Evolutionary conservation across 805 yeast genomes (phyloP), one percentile per base, ranked within the genome.

Genomic region (Brettanomyces sp.): DNA sequence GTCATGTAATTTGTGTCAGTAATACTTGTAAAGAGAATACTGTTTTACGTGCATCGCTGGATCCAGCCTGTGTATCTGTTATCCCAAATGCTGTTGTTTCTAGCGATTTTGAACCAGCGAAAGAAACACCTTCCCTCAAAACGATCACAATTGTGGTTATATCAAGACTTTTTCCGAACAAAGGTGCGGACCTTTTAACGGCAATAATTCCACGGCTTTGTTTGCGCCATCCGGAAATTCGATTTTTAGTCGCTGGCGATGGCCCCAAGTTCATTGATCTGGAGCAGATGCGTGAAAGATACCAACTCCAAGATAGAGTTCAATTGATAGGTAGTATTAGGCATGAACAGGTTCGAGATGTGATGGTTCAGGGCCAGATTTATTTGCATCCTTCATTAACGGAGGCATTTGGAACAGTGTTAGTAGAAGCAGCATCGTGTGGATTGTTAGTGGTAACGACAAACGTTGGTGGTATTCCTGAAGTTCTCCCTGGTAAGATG

Each of bases 341-440:
- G 37, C 99, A 93, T 60, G 98, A 93, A 60, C 82, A 85, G 54
- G 99, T 93, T 7, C 70, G 98, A 42, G 88, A 90, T 54, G 85
- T 91, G 11, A 87, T 93, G 95, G 80, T 89, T 5, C 77, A 80
- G 51, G 99, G 99, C 18, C 95, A 93, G 56, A 91, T 93, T 9
- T 93, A 90, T 60, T 64, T 93, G 28, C 98, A 93, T 63, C 90
- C 99, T 0, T 82, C 96, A 1, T 70, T 93, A 37, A 93, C 98
- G 0, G 99, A 93, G 61, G 99, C 98, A 0, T 93, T 93, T 65
- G 99, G 99, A 3, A 93, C 99, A 0, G 98, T 88, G 0, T 67
- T 93, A 9, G 96, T 93, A 0, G 99, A 93, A 60, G 99, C 99
- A 0, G 99, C 97, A 0, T 84, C 95, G 1, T 93, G 98, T 68